A percentile compares a stretch with the other conserved stretches of the same genome.
These are phyloP conservation scores for Neurospora sp. DNA, from an alignment of 495 filamentous ascomycete genomes.

Conservation along the genomic window DNA sequence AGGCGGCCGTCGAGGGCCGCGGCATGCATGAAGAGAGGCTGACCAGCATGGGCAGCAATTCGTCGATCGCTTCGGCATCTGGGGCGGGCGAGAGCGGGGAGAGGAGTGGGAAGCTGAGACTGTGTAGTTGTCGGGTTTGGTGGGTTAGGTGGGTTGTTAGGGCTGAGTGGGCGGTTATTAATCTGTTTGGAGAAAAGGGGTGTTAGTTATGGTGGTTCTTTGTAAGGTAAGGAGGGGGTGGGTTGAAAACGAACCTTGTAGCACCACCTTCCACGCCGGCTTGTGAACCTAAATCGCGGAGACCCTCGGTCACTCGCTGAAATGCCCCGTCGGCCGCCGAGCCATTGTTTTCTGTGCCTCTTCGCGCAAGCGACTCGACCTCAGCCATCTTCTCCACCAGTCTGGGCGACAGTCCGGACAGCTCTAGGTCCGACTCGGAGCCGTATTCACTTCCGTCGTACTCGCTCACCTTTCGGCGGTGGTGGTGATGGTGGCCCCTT, in stretches of 20 bases:
- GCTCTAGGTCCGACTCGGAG: slow-evolving; percentile 63
- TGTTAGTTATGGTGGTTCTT: slow-evolving; percentile 11
- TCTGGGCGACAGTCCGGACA: slow-evolving; percentile 57
- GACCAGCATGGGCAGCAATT: slow-evolving; percentile 53
- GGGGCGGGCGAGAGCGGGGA: slow-evolving; percentile 45
- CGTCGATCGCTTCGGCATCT: slow-evolving; percentile 51
- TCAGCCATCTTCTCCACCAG: slow-evolving; percentile 67
- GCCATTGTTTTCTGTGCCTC: slow-evolving; percentile 63
- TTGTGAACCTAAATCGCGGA: slow-evolving; percentile 75
- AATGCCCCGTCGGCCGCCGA: slow-evolving; percentile 59
- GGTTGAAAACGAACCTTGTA: slow-evolving; percentile 47
- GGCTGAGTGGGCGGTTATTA: slow-evolving; percentile 81
- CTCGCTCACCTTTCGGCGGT: slow-evolving; percentile 37
- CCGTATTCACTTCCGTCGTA: slow-evolving; percentile 55
- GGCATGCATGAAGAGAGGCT: slow-evolving; percentile 45
- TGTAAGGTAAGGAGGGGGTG: not conserved
- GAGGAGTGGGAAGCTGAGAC: slow-evolving; percentile 65
- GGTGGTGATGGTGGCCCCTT: slow-evolving; percentile 19
- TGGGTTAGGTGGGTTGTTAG: slow-evolving; percentile 75
- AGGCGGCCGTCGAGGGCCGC: slow-evolving; percentile 40
- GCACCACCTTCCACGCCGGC: slow-evolving; percentile 69
- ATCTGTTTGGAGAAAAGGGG: slow-evolving; percentile 33
- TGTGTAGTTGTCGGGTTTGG: slow-evolving; percentile 73
- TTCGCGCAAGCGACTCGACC: slow-evolving; percentile 61
- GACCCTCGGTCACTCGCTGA: slow-evolving; percentile 56